Base-by-base conservation (phyloP, 2,329 filamentous ascomycete species). In the Hypoxylon sp. region DNA sequence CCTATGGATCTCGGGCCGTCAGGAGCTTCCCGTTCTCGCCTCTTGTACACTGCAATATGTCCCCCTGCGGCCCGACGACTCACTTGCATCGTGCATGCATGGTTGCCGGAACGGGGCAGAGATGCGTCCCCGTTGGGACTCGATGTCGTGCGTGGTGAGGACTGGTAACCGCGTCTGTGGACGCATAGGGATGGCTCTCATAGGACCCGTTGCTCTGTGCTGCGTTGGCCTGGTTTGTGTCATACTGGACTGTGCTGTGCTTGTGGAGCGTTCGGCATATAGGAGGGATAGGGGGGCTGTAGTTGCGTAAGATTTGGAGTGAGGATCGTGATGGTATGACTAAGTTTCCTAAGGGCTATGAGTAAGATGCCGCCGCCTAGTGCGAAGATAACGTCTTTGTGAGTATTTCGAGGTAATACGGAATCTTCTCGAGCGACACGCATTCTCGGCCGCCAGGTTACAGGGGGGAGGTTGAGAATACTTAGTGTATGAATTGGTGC, bases 111-210 rank as follows among this genome's bases (percentile, higher is more conserved):
- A 57, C 56, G 50, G 30, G 36, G 23, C 14, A 46, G 45, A 14
- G 17, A 41, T 50, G 21, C 46, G 21, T 63, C 52, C 46, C 28
- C 60, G 32, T 21, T 11, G 45, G 56, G 63, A 69, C 64, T 66
- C 55, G 45, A 67, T 65, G 67, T 60, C 48, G 64, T 67, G 67
- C 61, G 32, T 65, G 45, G 61, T 45, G 14, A 23, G 23, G 2
- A 23, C 23, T 23, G 23, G 5, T 23, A 23, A 45, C 53, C 38
- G 43, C 41, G 41, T 32, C 23, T 50, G 55, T 49, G 51, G 28
- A 32, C 25, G 45, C 25, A 17, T 11, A 30, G 51, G 23, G 9
- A 21, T 34, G 32, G 30, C 32, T 63, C 25, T 41, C 34, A 58
- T 62, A 49, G 46, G 64, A 46, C 36, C 56, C 36, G 49, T n/a